Conservation (phyloP, 352 stramenopile species). For the Phytopythium montanum region DNA sequence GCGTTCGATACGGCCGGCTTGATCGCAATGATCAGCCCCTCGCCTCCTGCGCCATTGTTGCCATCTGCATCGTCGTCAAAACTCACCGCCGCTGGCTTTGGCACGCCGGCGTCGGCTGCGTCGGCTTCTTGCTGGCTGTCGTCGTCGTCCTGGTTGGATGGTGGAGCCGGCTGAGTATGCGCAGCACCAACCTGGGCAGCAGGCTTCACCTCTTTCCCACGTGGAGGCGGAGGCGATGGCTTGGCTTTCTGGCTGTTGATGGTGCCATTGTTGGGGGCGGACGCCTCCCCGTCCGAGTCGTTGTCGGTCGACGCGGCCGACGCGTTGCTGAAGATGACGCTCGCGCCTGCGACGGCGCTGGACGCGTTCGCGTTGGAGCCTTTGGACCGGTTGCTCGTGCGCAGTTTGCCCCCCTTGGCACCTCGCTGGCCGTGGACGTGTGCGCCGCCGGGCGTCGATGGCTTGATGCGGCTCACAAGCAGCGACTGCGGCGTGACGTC, state of each 20-base stretch:
- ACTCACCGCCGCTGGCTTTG: background rate
- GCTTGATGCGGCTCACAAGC: conserved; percentile 68
- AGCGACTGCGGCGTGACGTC: conserved; percentile 80
- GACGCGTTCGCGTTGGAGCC: conserved; percentile 15
- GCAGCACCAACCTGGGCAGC: background rate
- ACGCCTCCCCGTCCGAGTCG: conserved; percentile 39
- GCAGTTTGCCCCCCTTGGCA: conserved; percentile 17
- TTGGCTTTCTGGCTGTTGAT: conserved; percentile 5
- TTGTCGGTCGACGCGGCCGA: conserved; percentile 60
- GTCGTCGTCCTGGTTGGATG: conserved; percentile 3
- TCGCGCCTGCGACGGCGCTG: conserved; percentile 30
- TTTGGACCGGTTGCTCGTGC: conserved; percentile 29
- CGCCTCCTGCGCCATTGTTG: background rate
- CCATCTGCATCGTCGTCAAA: conserved; percentile 2
- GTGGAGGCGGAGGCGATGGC: background rate
- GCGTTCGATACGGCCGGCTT: background rate
- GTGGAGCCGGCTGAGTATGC: background rate
- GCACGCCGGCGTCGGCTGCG: background rate
- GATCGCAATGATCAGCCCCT: background rate
- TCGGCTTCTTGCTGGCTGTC: conserved; percentile 3
- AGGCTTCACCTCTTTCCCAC: background rate
- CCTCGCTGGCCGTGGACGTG: conserved; percentile 15
- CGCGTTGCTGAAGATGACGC: conserved; percentile 43
- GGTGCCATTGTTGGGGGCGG: conserved; percentile 13
- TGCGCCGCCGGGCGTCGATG: conserved; percentile 27